phyloP scores from a whole-genome alignment of 2,329 filamentous ascomycete genomes.

The Capronia coronata region DNA sequence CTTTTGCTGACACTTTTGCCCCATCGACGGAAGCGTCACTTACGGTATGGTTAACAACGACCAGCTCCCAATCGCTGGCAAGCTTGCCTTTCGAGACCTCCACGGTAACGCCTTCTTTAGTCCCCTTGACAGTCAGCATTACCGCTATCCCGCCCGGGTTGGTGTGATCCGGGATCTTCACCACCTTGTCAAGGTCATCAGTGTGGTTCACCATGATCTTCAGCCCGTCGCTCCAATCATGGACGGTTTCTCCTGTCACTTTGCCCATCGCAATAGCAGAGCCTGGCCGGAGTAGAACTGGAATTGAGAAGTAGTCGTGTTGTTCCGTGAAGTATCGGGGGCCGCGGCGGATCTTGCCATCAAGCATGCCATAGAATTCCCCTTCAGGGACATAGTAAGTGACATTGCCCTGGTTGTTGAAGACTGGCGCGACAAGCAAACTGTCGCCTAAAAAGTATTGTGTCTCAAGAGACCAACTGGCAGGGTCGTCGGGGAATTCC shows the following conservation, averaged over 20 bases:
- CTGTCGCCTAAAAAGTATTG: conserved; percentile 67
- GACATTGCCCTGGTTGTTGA: conserved; percentile 56
- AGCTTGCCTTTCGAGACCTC: conserved; percentile 2
- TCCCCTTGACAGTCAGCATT: not conserved
- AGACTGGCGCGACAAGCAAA: conserved; percentile 59
- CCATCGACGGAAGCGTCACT: not conserved
- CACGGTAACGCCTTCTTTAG: not conserved
- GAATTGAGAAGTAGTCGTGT: conserved; percentile 53
- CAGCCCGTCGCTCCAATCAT: conserved; percentile 53
- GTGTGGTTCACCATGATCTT: conserved; percentile 50
- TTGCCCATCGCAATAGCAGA: conserved; percentile 32
- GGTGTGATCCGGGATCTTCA: conserved; percentile 7
- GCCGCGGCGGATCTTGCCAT: not conserved
- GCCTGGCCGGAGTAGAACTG: conserved; percentile 53
- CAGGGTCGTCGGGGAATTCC: conserved; percentile 66
- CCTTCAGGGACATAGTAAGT: conserved; percentile 55
- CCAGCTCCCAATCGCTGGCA: not conserved
- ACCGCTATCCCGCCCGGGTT: not conserved
- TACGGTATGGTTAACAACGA: not conserved
- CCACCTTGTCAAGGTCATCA: conserved; percentile 49
- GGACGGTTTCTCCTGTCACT: conserved; percentile 37
- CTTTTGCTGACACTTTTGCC: not conserved
- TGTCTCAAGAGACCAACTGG: conserved; percentile 59
- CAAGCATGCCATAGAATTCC: not conserved
- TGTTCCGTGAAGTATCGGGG: not conserved